phyloP scores from a whole-genome alignment of 2,329 filamentous ascomycete species.

The Lachnellula willkommii region DNA sequence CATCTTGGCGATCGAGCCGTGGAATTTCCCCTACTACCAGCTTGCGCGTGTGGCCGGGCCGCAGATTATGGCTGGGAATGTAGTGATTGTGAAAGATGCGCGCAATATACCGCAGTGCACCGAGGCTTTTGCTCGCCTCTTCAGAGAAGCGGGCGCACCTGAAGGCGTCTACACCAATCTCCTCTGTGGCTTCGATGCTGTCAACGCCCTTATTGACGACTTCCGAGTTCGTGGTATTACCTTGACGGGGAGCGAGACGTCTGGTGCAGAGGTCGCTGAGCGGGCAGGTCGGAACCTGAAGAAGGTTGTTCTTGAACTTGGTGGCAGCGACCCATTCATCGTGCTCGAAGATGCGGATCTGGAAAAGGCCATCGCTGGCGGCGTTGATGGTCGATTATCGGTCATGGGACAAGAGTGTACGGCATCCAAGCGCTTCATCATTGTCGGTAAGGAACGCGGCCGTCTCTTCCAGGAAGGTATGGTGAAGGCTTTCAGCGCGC shows the following conservation, averaged over 20 bases:
- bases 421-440: constrained; percentile 43
- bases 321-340: constrained; percentile 57
- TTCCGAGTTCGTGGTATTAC: no score
- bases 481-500: no score
- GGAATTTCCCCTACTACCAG: constrained; percentile 51
- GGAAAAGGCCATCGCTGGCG: neutral
- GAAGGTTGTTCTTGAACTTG: constrained; percentile 58
- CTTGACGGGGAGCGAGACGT: neutral
- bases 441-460: constrained; percentile 10
- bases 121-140: no score
- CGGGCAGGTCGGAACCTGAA: constrained; percentile 63
- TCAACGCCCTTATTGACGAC: no score
- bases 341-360: constrained; percentile 56
- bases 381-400: constrained; percentile 46
- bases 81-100: constrained; percentile 63
- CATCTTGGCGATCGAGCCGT: constrained; percentile 54
- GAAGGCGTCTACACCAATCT: no score
- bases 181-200: no score
- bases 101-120: no score
- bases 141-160: no score
- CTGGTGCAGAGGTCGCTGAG: constrained; percentile 43
- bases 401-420: constrained; percentile 43
- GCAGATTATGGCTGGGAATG: constrained; percentile 64
- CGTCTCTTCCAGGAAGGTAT: constrained; percentile 2
- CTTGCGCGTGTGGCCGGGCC: constrained; percentile 37